Conservation (phyloP, 2,329 filamentous ascomycete species). For the Colletotrichum sp. region DNA sequence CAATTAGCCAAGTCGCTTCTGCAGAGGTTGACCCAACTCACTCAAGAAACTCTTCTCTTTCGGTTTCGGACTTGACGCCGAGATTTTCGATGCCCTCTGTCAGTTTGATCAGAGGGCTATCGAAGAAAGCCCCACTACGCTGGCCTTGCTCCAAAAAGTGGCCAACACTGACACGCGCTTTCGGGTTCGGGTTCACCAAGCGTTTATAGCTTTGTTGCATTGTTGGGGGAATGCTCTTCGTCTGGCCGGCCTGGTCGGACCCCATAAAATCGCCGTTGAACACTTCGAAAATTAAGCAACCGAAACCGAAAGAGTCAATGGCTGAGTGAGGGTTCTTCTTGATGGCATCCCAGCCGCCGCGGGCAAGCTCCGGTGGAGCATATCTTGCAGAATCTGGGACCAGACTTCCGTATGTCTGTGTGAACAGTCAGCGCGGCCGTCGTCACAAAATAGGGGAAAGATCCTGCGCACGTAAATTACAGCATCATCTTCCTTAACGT, state of each 20-base stretch:
- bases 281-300: slow-evolving; percentile 83
- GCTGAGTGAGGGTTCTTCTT: slow-evolving; percentile 83
- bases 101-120: slow-evolving; percentile 89
- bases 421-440: slow-evolving; percentile 12
- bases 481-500: slow-evolving; percentile 93
- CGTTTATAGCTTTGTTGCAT: slow-evolving; percentile 95
- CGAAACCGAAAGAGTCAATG: slow-evolving; percentile 87
- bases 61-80: slow-evolving; percentile 83
- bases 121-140: slow-evolving; percentile 85
- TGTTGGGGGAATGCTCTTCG: slow-evolving; percentile 81
- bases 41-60: slow-evolving; percentile 86
- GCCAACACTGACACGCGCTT: slow-evolving; percentile 81
- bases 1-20: slow-evolving; percentile 33
- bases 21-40: slow-evolving; percentile 27
- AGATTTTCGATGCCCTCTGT: slow-evolving; percentile 93
- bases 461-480: slow-evolving; percentile 68
- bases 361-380: slow-evolving; percentile 84
- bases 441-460: not conserved
- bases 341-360: slow-evolving; percentile 88
- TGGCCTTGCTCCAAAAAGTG: slow-evolving; percentile 91
- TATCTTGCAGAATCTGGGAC: slow-evolving; percentile 87
- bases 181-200: slow-evolving; percentile 87
- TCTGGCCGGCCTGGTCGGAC: slow-evolving; percentile 81
- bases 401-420: slow-evolving; percentile 81
- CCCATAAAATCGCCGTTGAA: slow-evolving; percentile 87